phyloP scores from a whole-genome alignment of 306 rosid species.

The Oxytropis ochrocephala region DNA sequence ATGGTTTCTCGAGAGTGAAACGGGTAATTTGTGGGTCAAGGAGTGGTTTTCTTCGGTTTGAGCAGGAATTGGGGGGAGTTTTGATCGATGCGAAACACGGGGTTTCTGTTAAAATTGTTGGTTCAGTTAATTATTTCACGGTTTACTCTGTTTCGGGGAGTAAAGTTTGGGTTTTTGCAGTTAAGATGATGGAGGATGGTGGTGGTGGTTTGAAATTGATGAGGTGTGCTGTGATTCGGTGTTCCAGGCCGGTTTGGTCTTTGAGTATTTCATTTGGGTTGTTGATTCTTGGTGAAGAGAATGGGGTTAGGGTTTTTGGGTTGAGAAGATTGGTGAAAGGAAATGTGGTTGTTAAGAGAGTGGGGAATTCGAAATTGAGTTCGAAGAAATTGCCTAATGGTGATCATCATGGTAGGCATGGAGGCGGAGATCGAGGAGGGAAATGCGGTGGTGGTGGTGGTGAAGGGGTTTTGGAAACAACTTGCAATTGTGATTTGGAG shows the following conservation, averaged over 20 bases:
- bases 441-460: constrained; percentile 7
- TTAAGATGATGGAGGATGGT: constrained; percentile 13
- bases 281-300: constrained; percentile 69
- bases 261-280: constrained; percentile 53
- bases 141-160: constrained; percentile 50
- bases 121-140: constrained; percentile 71
- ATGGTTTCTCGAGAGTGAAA: constrained; percentile 28
- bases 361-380: constrained; percentile 20
- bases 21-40: constrained; percentile 40
- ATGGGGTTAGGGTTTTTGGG: constrained; percentile 67
- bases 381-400: constrained; percentile 43
- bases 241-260: constrained; percentile 56
- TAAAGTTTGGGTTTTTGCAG: constrained; percentile 60
- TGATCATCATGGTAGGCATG: constrained; percentile 8
- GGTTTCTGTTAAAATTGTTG: constrained; percentile 51
- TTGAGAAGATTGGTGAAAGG: constrained; percentile 54
- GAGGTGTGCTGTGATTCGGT: constrained; percentile 76
- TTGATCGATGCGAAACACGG: constrained; percentile 61
- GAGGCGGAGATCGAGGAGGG: constrained; percentile 24
- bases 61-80: constrained; percentile 57
- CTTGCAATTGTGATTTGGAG: constrained; percentile 45
- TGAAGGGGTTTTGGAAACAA: constrained; percentile 27
- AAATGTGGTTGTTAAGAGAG: constrained; percentile 24
- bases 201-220: constrained; percentile 53
- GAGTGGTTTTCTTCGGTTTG: constrained; percentile 33